Evolutionary conservation across 495 filamentous ascomycete species (phyloP).

Genomic region (Neurospora sp.): DNA sequence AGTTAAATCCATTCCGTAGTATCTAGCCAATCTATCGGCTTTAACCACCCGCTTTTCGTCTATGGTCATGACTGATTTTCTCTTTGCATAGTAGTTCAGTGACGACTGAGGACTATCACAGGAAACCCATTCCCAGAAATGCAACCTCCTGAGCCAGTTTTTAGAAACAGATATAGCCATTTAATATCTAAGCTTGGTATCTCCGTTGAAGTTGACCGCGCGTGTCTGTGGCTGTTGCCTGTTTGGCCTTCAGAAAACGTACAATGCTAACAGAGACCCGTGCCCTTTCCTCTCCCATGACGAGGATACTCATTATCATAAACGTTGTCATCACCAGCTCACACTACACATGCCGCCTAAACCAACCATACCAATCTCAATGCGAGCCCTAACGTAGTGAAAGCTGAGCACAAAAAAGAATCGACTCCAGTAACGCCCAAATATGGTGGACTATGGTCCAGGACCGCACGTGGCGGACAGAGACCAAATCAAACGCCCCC

Average conservation of each 20-base stretch:
- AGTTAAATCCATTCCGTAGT: not conserved
- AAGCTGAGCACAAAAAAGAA: not conserved
- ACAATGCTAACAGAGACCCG: not conserved
- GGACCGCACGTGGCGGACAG: not conserved
- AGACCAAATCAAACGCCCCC: not conserved
- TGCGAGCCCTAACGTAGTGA: not conserved
- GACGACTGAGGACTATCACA: not conserved
- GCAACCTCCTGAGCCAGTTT: not conserved
- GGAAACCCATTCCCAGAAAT: not conserved
- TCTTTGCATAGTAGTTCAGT: not conserved
- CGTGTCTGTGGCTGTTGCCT: not conserved
- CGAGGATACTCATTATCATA: not conserved
- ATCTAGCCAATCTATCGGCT: not conserved
- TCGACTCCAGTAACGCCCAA: not conserved
- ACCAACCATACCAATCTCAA: not conserved
- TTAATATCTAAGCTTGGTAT: not conserved
- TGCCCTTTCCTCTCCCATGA: not conserved
- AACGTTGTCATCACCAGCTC: not conserved
- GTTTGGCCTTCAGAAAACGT: not conserved
- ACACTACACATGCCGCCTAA: not conserved
- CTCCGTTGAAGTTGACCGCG: not conserved
- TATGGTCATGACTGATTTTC: not conserved
- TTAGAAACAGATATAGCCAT: not conserved
- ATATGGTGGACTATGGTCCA: not conserved
- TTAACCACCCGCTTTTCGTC: not conserved